Percentiles rank a stretch among this genome's conserved stretches.
These are phyloP conservation scores for Nicotiana attenuata DNA, from an alignment of 257 asterid genomes.

Conservation along the genomic window DNA sequence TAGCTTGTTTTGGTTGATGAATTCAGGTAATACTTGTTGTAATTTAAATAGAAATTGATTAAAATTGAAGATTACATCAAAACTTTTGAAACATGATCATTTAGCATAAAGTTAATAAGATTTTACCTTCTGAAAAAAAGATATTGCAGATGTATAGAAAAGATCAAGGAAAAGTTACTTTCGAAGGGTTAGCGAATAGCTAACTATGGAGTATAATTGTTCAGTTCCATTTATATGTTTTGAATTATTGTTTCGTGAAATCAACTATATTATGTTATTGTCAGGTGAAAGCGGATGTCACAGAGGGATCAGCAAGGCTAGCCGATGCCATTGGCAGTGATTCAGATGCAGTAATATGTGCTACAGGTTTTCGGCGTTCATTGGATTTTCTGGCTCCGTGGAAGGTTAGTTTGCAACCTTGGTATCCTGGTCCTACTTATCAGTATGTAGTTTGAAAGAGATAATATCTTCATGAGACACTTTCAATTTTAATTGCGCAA, in stretches of 20 bases:
- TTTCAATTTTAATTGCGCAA: no score
- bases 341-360: conserved; percentile 91
- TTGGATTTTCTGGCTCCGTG: conserved; percentile 85
- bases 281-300: conserved; percentile 92
- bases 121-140: background rate
- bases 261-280: background rate
- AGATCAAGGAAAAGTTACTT: background rate
- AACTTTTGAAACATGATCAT: background rate
- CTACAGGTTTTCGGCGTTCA: conserved; percentile 82
- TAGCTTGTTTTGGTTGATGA: background rate
- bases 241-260: background rate
- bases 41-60: background rate
- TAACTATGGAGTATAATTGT: background rate
- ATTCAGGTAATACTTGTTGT: background rate
- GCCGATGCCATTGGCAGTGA: conserved; percentile 83
- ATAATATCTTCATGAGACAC: no score
- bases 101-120: background rate
- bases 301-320: conserved; percentile 70
- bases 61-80: background rate
- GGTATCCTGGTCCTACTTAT: no score
- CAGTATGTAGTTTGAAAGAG: no score
- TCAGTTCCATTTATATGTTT: background rate
- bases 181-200: background rate
- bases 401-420: conserved; percentile 48
- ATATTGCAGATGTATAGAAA: background rate